Conservation (phyloP, 768 basidiomycete genomes). For the Mycena epipterygia region DNA sequence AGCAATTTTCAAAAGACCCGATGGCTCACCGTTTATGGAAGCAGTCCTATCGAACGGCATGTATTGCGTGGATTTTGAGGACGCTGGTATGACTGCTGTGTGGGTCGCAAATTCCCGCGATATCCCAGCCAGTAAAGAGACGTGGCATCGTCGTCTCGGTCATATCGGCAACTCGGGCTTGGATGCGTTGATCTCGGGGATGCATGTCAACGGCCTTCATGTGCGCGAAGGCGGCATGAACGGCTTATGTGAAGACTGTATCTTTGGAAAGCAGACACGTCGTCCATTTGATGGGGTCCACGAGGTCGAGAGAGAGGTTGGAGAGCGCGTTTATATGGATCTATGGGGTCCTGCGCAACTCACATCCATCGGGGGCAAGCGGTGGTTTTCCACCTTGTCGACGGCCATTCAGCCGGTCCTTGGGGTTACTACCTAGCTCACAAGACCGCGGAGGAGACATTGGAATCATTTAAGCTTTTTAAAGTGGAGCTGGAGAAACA, state of each 20-base stretch:
- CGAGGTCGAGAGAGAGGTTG: slow-evolving; percentile 11
- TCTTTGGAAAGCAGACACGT: slow-evolving; percentile 19
- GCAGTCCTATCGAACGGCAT: background rate
- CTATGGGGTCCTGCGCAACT: slow-evolving; percentile 20
- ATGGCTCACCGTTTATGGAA: background rate
- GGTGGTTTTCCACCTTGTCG: background rate
- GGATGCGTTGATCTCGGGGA: background rate
- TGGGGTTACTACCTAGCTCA: background rate
- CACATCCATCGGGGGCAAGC: background rate
- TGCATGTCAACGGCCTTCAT: slow-evolving; percentile 16
- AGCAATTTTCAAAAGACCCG: background rate
- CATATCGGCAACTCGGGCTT: slow-evolving; percentile 13
- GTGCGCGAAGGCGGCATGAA: background rate
- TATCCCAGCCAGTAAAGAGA: background rate
- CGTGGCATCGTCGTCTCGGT: slow-evolving; percentile 27
- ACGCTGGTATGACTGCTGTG: background rate
- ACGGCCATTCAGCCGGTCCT: background rate
- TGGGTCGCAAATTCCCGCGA: background rate
- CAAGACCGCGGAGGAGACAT: background rate
- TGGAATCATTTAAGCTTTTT: background rate
- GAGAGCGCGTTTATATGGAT: slow-evolving; percentile 23
- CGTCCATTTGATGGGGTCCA: slow-evolving; percentile 16
- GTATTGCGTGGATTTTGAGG: background rate
- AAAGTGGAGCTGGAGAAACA: background rate
- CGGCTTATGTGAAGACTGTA: background rate